Base-by-base conservation (phyloP, 768 basidiomycete genomes). In the Xerocomellus amylosporus region DNA sequence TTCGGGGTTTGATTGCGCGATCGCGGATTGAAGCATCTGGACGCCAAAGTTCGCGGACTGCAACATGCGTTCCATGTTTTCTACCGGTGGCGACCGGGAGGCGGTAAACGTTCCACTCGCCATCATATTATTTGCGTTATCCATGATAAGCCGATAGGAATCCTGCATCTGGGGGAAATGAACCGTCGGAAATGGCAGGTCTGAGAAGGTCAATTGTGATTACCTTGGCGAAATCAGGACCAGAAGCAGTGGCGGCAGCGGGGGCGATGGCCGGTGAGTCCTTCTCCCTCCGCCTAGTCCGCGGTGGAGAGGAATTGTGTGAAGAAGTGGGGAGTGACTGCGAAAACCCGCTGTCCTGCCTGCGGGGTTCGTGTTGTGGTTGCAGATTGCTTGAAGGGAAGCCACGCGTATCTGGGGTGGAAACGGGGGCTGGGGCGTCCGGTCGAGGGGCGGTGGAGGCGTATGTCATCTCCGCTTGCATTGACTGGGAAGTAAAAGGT, bases 211-310 rank as follows among this genome's bases (percentile, higher is more conserved):
- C 12, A 12, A 31, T 42, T 41, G 34, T 39, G 49, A 61, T 59
- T 60, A 74, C 78, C 74, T 78, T 79, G 38, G 58, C 49, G 58
- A 77, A 79, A 60, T 79, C 78, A 17, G 79, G 61, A 10, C 68
- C 61, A 43, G 70, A 59, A 52, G 64, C 59, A 17, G 67, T 47
- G 46, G 65, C 51, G 24, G 64, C 56, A 63, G 63, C 56, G 58
- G 66, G 46, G 46, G 58, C 56, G 54, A 67, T 52, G 55, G 64
- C 58, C 39, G 71, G 60, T 5, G 67, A 65, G 54, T 73, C 72
- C 53, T 75, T 72, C 53, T 73, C 74, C 43, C 62, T 70, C 54
- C 69, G 70, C 54, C 71, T 75, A 22, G 67, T 67, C 64, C 71
- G 74, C 59, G 67, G 64, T 40, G 71, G 66, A 39, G 71, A 55